These are phyloP conservation scores for Verbascum thapsus DNA, from an alignment of 257 asterid species.

Conservation along the genomic window DNA sequence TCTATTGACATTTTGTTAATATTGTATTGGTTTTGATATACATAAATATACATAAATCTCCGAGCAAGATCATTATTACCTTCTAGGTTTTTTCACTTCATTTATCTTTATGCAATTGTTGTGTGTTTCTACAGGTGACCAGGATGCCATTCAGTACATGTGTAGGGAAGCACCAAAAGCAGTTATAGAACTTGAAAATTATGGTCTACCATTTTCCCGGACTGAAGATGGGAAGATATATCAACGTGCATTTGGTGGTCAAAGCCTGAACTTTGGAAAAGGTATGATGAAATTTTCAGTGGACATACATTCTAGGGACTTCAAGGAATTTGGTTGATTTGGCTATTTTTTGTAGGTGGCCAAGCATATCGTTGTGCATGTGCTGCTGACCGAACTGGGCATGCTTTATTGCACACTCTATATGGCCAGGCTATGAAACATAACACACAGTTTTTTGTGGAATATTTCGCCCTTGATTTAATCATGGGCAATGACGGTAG, in stretches of 20 bases:
- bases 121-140: slow-evolving; percentile 64
- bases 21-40: slow-evolving; percentile 12
- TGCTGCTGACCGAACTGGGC: slow-evolving; percentile 99
- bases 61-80: slow-evolving; percentile 3
- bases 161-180: slow-evolving; percentile 96
- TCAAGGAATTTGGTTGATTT: slow-evolving; percentile 26
- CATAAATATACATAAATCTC: too few species aligned
- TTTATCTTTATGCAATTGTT: slow-evolving; percentile 23
- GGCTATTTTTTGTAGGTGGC: slow-evolving; percentile 60
- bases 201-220: slow-evolving; percentile 92
- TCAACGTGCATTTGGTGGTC: slow-evolving; percentile 99
- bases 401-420: slow-evolving; percentile 93
- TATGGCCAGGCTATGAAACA: slow-evolving; percentile 99
- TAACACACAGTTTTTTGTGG: slow-evolving; percentile 95
- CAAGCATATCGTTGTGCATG: slow-evolving; percentile 99
- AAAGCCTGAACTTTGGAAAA: slow-evolving; percentile 91
- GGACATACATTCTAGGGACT: background rate
- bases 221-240: slow-evolving; percentile 97
- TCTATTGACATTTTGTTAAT: slow-evolving; percentile 5
- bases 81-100: slow-evolving; percentile 2
- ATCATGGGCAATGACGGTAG: slow-evolving; percentile 82
- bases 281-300: slow-evolving; percentile 43
- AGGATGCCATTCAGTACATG: slow-evolving; percentile 96
- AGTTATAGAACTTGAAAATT: slow-evolving; percentile 88
- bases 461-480: slow-evolving; percentile 91